phyloP scores from a whole-genome alignment of 805 yeast species.

The Wickerhamiella kurtzmanii region DNA sequence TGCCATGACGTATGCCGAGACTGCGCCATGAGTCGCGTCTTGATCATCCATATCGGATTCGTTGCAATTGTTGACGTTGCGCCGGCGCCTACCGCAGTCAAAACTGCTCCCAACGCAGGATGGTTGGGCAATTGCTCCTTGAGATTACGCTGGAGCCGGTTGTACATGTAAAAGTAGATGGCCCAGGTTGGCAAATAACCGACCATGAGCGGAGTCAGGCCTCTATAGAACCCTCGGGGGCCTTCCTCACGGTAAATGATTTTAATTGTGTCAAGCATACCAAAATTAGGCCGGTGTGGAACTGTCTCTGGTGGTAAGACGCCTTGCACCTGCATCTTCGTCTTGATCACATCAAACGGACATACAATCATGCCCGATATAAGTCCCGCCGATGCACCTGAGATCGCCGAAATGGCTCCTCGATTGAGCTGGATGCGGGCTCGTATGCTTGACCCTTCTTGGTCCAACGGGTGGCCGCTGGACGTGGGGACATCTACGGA shows the following conservation, averaged over 20 bases:
- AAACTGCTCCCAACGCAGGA: slow-evolving; percentile 29
- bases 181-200: slow-evolving; percentile 98
- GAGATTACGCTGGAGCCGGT: slow-evolving; percentile 24
- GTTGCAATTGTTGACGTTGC: slow-evolving; percentile 70
- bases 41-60: slow-evolving; percentile 91
- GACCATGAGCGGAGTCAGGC: slow-evolving; percentile 77
- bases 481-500: background rate
- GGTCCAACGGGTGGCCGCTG: background rate
- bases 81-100: slow-evolving; percentile 77
- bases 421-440: slow-evolving; percentile 1
- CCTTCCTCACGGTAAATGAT: slow-evolving; percentile 71
- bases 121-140: slow-evolving; percentile 9
- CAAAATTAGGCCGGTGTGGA: slow-evolving; percentile 11
- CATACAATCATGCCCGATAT: slow-evolving; percentile 81
- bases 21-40: slow-evolving; percentile 78
- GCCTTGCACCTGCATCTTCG: slow-evolving; percentile 88
- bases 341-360: slow-evolving; percentile 91
- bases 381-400: slow-evolving; percentile 93
- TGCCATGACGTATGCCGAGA: slow-evolving; percentile 26
- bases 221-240: slow-evolving; percentile 68
- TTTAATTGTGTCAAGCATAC: slow-evolving; percentile 39
- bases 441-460: background rate
- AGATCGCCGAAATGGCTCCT: slow-evolving; percentile 47
- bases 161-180: slow-evolving; percentile 85
- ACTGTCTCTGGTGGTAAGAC: slow-evolving; percentile 15